A percentile compares a stretch with the other conserved stretches of the same genome.
Evolutionary conservation across 805 yeast genomes (phyloP).

Genomic region (Ogataea salicorniae): DNA sequence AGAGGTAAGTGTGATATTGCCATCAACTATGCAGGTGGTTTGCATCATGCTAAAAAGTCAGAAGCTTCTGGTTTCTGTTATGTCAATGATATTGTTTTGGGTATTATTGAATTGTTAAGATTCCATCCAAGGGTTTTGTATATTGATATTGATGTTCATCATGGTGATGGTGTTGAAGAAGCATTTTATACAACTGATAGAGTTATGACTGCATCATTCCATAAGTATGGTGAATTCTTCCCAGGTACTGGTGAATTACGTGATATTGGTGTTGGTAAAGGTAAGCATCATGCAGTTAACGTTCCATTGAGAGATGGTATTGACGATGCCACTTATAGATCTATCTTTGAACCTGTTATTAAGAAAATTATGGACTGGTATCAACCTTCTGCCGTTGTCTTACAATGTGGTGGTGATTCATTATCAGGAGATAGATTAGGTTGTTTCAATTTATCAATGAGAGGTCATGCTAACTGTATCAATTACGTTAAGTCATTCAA

Average conservation of each 20-base stretch:
- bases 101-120: constrained; percentile 71
- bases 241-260: constrained; percentile 89
- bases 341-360: constrained; percentile 86
- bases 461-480: constrained; percentile 95
- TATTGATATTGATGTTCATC: constrained; percentile 88
- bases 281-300: constrained; percentile 77
- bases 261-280: constrained; percentile 80
- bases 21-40: constrained; percentile 89
- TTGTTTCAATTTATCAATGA: constrained; percentile 88
- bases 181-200: constrained; percentile 89
- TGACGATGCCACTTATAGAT: constrained; percentile 81
- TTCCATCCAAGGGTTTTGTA: constrained; percentile 83
- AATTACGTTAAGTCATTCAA: constrained; percentile 80
- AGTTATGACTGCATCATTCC: constrained; percentile 87
- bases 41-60: constrained; percentile 87
- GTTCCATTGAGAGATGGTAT: constrained; percentile 91
- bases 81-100: constrained; percentile 83
- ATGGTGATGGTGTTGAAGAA: constrained; percentile 94
- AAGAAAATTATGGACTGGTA: constrained; percentile 74
- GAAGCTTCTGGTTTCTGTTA: constrained; percentile 92
- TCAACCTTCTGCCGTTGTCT: constrained; percentile 94
- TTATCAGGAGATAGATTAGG: constrained; percentile 94
- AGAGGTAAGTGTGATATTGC: constrained; percentile 86
- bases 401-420: constrained; percentile 98
- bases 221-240: constrained; percentile 88